These are phyloP conservation scores for Umbelopsis sp. DNA, from an alignment of 371 early-diverging fungal species.

Conservation along the genomic window DNA sequence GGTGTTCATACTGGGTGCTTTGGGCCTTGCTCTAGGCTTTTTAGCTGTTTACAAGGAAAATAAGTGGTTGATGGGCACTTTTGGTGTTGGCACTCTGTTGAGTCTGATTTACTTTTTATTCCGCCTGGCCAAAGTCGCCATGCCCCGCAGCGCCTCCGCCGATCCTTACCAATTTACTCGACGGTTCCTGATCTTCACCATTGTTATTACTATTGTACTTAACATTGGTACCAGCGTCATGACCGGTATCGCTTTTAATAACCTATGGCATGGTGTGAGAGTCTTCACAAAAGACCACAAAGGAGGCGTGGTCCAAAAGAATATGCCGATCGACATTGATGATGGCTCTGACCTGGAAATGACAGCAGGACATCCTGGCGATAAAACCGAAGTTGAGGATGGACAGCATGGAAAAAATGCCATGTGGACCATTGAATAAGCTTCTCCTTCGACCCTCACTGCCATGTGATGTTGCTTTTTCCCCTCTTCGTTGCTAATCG, in stretches of 20 bases:
- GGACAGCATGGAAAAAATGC: conserved; percentile 14
- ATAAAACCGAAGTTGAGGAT: background rate
- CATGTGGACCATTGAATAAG: conserved; percentile 38
- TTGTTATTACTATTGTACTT: conserved; percentile 35
- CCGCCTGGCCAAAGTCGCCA: conserved; percentile 34
- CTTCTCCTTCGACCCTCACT: background rate
- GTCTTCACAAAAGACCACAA: conserved; percentile 30
- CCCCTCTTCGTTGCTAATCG: background rate
- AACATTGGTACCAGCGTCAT: conserved; percentile 30
- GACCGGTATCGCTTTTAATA: conserved; percentile 31
- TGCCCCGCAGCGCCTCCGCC: conserved; percentile 20
- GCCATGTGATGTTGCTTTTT: background rate
- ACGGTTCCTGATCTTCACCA: conserved; percentile 49
- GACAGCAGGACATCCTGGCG: background rate
- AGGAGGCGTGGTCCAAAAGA: conserved; percentile 18
- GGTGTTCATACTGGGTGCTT: conserved; percentile 45
- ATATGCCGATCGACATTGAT: conserved; percentile 29
- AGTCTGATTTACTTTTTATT: conserved; percentile 43
- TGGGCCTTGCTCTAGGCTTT: conserved; percentile 35
- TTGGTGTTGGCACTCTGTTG: conserved; percentile 26
- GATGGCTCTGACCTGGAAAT: conserved; percentile 29
- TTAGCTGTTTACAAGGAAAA: conserved; percentile 46
- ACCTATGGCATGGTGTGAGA: conserved; percentile 30
- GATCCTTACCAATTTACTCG: conserved; percentile 55
- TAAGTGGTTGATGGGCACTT: conserved; percentile 33